phyloP scores from a whole-genome alignment of 305 asterid species.

The Fraxinus sp. region DNA sequence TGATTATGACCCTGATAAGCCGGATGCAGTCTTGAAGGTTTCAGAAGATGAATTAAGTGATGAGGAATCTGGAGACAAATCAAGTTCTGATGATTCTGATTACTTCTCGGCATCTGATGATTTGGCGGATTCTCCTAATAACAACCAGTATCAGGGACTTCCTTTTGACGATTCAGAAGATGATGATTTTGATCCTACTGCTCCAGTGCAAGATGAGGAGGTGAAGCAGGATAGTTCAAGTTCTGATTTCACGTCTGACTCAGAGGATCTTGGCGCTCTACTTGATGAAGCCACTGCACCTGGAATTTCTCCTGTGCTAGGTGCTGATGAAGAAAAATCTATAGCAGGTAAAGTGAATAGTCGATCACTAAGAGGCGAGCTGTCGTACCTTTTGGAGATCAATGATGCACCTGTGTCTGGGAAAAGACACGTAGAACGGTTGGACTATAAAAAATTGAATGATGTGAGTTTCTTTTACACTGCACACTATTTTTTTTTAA shows the following conservation, averaged over 20 bases:
- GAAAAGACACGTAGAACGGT: conserved; percentile 64
- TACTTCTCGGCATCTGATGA: conserved; percentile 62
- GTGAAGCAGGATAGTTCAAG: conserved; percentile 58
- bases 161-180: conserved; percentile 98
- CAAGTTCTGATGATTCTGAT: conserved; percentile 61
- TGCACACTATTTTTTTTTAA: conserved; percentile 2
- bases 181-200: conserved; percentile 79
- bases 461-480: conserved; percentile 62
- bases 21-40: conserved; percentile 39
- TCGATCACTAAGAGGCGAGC: conserved; percentile 48
- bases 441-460: conserved; percentile 80
- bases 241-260: conserved; percentile 91
- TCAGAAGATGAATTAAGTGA: conserved; percentile 43
- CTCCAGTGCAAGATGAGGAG: conserved; percentile 42
- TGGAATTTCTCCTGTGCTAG: conserved; percentile 27
- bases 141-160: conserved; percentile 42
- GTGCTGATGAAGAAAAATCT: conserved; percentile 29
- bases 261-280: conserved; percentile 71
- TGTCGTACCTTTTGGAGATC: conserved; percentile 54
- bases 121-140: conserved; percentile 31
- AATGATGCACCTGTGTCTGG: conserved; percentile 46
- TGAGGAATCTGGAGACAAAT: conserved; percentile 39
- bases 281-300: conserved; percentile 41
- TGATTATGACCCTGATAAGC: conserved; percentile 78
- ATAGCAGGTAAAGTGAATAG: conserved; percentile 38